Evolutionary conservation across 2,329 filamentous ascomycete genomes (phyloP).

Genomic region (Trichoderma pleuroti): DNA sequence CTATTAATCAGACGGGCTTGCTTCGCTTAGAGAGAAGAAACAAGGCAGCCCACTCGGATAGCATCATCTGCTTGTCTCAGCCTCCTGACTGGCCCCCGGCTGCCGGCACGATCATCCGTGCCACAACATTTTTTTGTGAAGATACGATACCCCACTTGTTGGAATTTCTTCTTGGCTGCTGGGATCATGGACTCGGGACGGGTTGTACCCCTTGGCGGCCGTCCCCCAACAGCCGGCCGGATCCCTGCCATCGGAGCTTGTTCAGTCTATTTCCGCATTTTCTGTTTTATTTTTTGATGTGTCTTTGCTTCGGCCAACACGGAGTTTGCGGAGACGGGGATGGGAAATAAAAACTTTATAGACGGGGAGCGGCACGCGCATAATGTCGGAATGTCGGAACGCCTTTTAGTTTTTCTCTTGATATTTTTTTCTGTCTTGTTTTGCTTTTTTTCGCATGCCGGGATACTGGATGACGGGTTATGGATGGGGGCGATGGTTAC

Average conservation of each 20-base stretch:
- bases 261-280: neutral
- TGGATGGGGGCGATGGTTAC: neutral
- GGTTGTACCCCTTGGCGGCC: neutral
- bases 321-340: conserved; percentile 12
- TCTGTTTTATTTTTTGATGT: neutral
- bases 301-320: neutral
- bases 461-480: neutral
- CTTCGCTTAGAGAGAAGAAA: neutral
- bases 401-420: neutral
- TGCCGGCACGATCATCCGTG: neutral
- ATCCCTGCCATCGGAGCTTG: neutral
- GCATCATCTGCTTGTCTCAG: conserved; percentile 4
- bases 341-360: neutral
- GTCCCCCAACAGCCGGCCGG: neutral
- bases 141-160: conserved; percentile 15
- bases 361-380: neutral
- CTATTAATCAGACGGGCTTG: conserved; percentile 7
- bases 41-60: neutral
- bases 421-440: neutral
- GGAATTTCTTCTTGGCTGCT: conserved; percentile 4
- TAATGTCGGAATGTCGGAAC: conserved; percentile 12
- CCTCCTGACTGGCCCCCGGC: neutral
- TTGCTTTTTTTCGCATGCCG: neutral
- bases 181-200: conserved; percentile 4
- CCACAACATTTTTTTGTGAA: conserved; percentile 1